phyloP scores from a whole-genome alignment of 164 flowering plant genomes.

The Berberis thunbergii region DNA sequence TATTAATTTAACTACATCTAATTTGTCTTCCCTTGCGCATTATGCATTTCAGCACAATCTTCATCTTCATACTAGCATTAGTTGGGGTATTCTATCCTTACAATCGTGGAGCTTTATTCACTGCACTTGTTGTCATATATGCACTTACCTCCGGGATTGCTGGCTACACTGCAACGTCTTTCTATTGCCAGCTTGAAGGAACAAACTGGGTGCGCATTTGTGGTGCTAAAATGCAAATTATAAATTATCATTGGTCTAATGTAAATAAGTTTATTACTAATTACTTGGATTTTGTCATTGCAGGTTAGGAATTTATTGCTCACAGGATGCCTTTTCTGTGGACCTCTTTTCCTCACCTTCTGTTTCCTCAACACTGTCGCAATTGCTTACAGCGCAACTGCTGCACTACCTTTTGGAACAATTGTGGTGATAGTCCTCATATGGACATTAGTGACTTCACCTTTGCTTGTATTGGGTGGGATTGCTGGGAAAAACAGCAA shows the following conservation, averaged over 20 bases:
- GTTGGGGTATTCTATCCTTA: constrained; percentile 39
- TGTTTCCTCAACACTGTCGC: constrained; percentile 41
- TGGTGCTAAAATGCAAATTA: no score
- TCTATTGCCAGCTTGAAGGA: constrained; percentile 39
- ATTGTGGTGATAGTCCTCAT: constrained; percentile 35
- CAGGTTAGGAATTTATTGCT: constrained; percentile 34
- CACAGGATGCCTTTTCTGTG: constrained; percentile 38
- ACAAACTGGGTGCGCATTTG: constrained; percentile 26
- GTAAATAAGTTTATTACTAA: not conserved
- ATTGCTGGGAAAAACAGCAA: constrained; percentile 40
- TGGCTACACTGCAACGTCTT: constrained; percentile 34
- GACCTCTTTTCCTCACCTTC: constrained; percentile 35
- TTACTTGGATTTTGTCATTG: not conserved
- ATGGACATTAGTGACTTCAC: constrained; percentile 34
- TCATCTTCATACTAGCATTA: constrained; percentile 30
- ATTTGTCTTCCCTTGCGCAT: not conserved
- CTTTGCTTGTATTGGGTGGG: constrained; percentile 39
- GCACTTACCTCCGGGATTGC: constrained; percentile 37
- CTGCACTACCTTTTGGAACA: constrained; percentile 38
- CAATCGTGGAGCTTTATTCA: constrained; percentile 36
- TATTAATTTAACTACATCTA: not conserved
- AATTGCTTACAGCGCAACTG: constrained; percentile 34
- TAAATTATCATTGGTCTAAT: no score
- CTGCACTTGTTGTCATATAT: constrained; percentile 35
- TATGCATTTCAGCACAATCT: constrained; percentile 24